Evolutionary conservation across 2,329 filamentous ascomycete genomes (phyloP).

Genomic region (Paracamarosporium sp.): DNA sequence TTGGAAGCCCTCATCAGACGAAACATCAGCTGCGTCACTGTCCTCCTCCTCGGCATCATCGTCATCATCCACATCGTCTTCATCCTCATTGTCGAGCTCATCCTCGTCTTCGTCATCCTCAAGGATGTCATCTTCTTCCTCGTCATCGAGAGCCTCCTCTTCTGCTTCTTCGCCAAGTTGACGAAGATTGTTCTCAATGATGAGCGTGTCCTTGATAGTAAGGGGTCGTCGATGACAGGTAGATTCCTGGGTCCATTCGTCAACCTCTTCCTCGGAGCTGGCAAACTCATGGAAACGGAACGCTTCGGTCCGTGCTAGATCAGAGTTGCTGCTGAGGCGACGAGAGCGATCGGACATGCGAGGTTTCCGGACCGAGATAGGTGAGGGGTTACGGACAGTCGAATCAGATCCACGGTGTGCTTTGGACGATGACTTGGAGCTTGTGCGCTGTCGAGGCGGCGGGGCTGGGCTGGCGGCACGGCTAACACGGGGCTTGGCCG

Average conservation of each 20-base stretch:
- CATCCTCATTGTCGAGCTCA: constrained; percentile 57
- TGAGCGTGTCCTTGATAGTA: constrained; percentile 87
- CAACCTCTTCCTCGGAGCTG: constrained; percentile 81
- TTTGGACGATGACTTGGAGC: constrained; percentile 37
- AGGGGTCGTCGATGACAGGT: constrained; percentile 71
- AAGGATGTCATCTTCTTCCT: constrained; percentile 49
- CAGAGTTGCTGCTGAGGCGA: constrained; percentile 45
- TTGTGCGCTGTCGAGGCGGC: constrained; percentile 29
- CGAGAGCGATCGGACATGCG: constrained; percentile 39
- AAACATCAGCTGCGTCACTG: constrained; percentile 36
- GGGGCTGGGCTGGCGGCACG: constrained; percentile 56
- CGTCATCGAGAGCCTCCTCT: constrained; percentile 80
- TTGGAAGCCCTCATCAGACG: constrained; percentile 73
- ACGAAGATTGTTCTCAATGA: constrained; percentile 88
- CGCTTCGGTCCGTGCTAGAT: constrained; percentile 61
- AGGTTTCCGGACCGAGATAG: constrained; percentile 50
- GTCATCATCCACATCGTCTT: constrained; percentile 51
- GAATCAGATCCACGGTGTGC: constrained; percentile 58
- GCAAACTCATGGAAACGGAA: constrained; percentile 88
- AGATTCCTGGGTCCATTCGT: constrained; percentile 87
- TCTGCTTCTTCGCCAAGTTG: constrained; percentile 88
- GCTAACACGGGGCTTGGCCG: constrained; percentile 42
- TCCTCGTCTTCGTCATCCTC: constrained; percentile 43
- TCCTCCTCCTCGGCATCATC: constrained; percentile 41
- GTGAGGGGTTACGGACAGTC: constrained; percentile 57